Evolutionary conservation across 2,329 filamentous ascomycete genomes (phyloP).

Genomic region (Coniochaeta sp.): DNA sequence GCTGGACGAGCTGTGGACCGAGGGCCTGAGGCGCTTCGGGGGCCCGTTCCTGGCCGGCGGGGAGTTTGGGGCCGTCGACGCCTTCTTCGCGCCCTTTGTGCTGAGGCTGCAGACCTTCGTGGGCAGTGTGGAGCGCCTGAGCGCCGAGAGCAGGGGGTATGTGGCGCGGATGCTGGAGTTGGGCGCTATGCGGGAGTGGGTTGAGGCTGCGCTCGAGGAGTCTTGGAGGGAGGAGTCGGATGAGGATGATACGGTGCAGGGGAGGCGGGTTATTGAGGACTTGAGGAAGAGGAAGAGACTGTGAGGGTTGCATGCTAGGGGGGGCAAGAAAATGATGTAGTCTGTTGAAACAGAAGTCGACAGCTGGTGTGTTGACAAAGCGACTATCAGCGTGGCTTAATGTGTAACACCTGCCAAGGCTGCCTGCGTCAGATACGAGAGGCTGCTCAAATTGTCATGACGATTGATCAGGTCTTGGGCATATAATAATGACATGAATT

Average conservation of each 20-base stretch:
- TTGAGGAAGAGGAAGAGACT: conserved; percentile 7
- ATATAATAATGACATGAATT: no score
- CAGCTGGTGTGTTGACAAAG: no score
- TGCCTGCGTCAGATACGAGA: no score
- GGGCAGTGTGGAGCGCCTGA: conserved; percentile 16
- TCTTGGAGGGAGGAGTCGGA: conserved; percentile 26
- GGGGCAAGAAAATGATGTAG: not conserved
- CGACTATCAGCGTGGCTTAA: no score
- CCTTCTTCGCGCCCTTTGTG: conserved; percentile 34
- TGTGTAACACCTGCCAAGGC: no score
- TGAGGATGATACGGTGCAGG: conserved; percentile 26
- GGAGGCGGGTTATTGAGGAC: conserved; percentile 21
- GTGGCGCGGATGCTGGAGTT: conserved; percentile 23
- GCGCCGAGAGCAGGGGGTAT: conserved; percentile 23
- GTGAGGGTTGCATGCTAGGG: conserved; percentile 8
- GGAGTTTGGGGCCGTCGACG: conserved; percentile 29
- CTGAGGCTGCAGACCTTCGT: conserved; percentile 28
- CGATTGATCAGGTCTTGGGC: no score
- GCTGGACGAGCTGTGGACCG: conserved; percentile 26
- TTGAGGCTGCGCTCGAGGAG: conserved; percentile 28
- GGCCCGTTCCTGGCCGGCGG: conserved; percentile 31
- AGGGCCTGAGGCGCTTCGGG: conserved; percentile 29
- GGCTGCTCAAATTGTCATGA: no score
- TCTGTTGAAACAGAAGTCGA: no score
- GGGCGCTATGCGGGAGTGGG: conserved; percentile 27